Conservation (phyloP, 2,329 filamentous ascomycete species). For the Calycina herbarum region DNA sequence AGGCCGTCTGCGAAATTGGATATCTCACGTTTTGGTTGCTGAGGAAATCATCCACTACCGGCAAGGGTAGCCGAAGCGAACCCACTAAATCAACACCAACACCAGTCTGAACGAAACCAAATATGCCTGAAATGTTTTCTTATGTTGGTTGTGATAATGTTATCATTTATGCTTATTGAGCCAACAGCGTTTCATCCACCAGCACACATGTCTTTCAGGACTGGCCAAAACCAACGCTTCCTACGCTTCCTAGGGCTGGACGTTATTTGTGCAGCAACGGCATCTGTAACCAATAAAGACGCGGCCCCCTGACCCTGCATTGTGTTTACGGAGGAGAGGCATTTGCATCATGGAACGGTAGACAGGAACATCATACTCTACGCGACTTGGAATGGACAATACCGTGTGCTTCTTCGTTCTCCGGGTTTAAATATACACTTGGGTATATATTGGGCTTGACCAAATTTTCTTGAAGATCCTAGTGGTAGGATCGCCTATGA, state of each 20-base stretch:
- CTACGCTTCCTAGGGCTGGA: not conserved
- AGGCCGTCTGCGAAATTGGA: too few relatives aligned
- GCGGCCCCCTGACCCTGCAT: conserved; percentile 1
- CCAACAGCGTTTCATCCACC: not conserved
- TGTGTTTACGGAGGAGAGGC: not conserved
- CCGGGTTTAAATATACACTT: too few relatives aligned
- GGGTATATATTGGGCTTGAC: not conserved
- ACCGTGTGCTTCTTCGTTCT: not conserved
- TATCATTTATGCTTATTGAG: conserved; percentile 6
- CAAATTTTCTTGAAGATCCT: not conserved
- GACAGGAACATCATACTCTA: conserved; percentile 1
- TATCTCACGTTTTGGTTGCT: too few relatives aligned
- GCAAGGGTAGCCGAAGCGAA: not conserved
- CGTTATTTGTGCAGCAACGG: not conserved
- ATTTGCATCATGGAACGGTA: not conserved
- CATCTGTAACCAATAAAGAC: not conserved
- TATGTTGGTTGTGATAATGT: not conserved
- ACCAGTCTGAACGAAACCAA: not conserved
- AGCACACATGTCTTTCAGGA: not conserved
- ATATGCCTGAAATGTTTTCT: conserved; percentile 2
- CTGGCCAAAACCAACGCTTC: not conserved
- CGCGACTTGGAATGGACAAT: not conserved
- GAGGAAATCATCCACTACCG: not conserved
- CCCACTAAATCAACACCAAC: not conserved
- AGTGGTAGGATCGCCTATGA: not conserved